Evolutionary conservation across 768 basidiomycete genomes (phyloP), one percentile per base, ranked within the genome.

Genomic region (Vishniacozyma victoriae): DNA sequence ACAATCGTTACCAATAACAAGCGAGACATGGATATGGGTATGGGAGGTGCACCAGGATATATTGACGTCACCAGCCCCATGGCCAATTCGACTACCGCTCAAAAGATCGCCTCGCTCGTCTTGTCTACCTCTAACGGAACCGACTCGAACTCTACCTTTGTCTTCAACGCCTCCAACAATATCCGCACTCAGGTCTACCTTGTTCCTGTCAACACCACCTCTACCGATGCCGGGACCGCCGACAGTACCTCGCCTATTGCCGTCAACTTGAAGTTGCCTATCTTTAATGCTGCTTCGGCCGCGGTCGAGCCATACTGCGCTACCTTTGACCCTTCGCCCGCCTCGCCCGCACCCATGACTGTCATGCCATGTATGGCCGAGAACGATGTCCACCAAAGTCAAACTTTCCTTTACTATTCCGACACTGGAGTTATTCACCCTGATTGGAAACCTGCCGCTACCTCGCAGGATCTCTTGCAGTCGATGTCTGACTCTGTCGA

Each of bases 371-470:
- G 82, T 57, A 52, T 51, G 20, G 51, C 52, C 19, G 52, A 52
- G 37, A 60, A 47, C 44, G 59, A 46, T 19, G 46, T 54, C 5
- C 73, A 77, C 57, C 70, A 68, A 57, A 81, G 78, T 54, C 85
- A 87, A 65, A 55, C 73, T 4, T 87, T 86, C 67, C 67, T 76
- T 25, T 86, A 79, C 63, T 73, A 82, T 55, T 60, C 71, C 13
- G 50, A 46, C 0, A 78, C 76, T 11, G 78, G 79, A 5, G 70
- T 72, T 18, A 62, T 87, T 46, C 72, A 70, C 22, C 86, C 85
- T 3, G 77, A 80, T 58, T 79, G 78, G 76, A 62, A 64, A 49
- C 60, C 33, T 54, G 49, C 57, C 13, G 25, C 52, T 18, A 44
- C 48, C 7, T 31, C 54, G 16, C 52, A 52, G 29, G 44, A 53